Evolutionary conservation across 176 grass and related monocot genomes (phyloP).

Genomic region (Eremochloa ophiuroides): DNA sequence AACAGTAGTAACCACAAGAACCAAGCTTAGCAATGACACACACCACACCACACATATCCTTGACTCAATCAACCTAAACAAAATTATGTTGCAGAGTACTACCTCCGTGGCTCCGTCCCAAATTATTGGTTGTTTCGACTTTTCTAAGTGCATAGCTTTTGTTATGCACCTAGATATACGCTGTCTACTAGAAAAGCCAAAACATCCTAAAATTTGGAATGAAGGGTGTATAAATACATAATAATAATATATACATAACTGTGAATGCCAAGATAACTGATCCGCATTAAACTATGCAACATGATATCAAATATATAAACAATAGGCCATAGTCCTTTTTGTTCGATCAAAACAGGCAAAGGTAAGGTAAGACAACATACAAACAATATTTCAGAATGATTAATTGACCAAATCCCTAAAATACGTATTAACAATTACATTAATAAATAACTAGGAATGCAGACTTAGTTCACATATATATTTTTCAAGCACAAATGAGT

Average conservation of each 20-base stretch:
- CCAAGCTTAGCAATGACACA: neutral
- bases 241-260: slow-evolving; percentile 1
- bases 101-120: neutral
- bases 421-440: neutral
- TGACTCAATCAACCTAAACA: neutral
- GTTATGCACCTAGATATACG: neutral
- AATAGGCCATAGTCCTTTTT: neutral
- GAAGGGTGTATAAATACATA: neutral
- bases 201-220: neutral
- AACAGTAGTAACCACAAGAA: slow-evolving; percentile 1
- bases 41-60: neutral
- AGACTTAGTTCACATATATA: too few relatives aligned
- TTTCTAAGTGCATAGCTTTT: neutral
- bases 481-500: slow-evolving; percentile 17
- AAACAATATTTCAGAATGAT: neutral
- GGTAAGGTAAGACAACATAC: slow-evolving; percentile 22
- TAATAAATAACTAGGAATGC: neutral
- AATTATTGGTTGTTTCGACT: neutral
- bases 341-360: neutral
- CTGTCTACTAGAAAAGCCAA: neutral
- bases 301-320: slow-evolving; percentile 6
- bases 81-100: neutral
- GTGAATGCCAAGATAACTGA: neutral
- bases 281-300: neutral
- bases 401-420: slow-evolving; percentile 6